A percentile compares a stretch with the other conserved stretches of the same genome.
These are phyloP conservation scores for Solanum gandarillasii DNA, from an alignment of 257 asterid species.

Conservation along the genomic window DNA sequence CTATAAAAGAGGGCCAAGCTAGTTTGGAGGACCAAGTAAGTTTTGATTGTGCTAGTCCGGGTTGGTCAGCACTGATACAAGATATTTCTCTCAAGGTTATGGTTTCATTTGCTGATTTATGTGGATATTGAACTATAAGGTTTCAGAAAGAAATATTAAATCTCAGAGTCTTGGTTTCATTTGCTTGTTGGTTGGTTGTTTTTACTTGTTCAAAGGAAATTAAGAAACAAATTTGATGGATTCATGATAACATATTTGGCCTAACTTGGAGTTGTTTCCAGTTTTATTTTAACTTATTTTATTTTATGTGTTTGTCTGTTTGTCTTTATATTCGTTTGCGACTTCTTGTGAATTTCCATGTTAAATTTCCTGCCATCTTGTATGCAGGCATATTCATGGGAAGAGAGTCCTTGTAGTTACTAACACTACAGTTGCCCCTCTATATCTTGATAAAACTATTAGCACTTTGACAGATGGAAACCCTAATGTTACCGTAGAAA, in stretches of 20 bases:
- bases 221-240: background rate
- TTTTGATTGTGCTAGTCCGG: background rate
- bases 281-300: background rate
- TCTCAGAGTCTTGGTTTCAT: background rate
- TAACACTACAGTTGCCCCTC: slow-evolving; percentile 79
- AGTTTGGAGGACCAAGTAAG: background rate
- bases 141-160: background rate
- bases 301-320: background rate
- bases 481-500: slow-evolving; percentile 67
- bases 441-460: slow-evolving; percentile 82
- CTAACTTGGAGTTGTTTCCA: background rate
- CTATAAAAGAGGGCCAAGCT: background rate
- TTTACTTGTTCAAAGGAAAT: background rate
- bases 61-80: background rate
- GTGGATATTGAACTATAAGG: background rate
- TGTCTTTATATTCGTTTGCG: background rate
- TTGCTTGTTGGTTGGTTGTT: background rate
- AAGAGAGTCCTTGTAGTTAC: slow-evolving; percentile 94
- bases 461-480: slow-evolving; percentile 73
- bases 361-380: background rate
- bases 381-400: slow-evolving; percentile 82
- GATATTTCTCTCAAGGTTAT: background rate
- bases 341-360: background rate
- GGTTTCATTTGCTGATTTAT: background rate
- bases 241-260: background rate